Evolutionary conservation across 352 stramenopile genomes (phyloP).

Genomic region (Bremia lactucae): DNA sequence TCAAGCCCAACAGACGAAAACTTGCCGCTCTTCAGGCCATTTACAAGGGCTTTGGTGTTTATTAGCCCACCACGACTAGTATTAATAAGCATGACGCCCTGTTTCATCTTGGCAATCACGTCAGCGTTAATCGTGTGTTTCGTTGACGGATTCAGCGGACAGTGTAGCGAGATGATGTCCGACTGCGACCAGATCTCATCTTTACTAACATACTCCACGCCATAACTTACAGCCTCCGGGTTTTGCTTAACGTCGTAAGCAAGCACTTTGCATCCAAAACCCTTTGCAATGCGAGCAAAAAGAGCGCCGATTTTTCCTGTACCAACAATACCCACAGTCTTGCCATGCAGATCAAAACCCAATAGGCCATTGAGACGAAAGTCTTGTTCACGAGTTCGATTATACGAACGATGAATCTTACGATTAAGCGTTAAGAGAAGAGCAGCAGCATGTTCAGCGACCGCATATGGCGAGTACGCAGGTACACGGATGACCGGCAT

Average conservation of each 20-base stretch:
- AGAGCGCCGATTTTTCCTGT: conserved; percentile 40
- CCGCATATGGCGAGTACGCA: conserved; percentile 71
- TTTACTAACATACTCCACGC: conserved; percentile 28
- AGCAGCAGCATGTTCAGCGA: conserved; percentile 63
- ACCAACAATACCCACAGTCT: conserved; percentile 59
- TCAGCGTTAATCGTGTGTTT: conserved; percentile 78
- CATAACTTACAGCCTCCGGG: conserved; percentile 26
- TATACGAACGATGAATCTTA: conserved; percentile 66
- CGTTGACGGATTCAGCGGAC: conserved; percentile 71
- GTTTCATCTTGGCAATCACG: conserved; percentile 81
- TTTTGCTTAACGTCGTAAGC: conserved; percentile 59
- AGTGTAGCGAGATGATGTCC: conserved; percentile 85
- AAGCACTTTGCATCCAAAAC: conserved; percentile 39
- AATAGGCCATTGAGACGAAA: conserved; percentile 51
- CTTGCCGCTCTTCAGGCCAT: conserved; percentile 66
- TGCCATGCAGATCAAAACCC: conserved; percentile 60
- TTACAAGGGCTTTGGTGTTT: conserved; percentile 71
- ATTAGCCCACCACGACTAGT: conserved; percentile 82
- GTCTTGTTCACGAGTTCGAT: conserved; percentile 66
- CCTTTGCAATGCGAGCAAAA: conserved; percentile 36
- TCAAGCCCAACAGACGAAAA: conserved; percentile 77
- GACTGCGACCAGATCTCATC: conserved; percentile 53
- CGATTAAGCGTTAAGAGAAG: conserved; percentile 79
- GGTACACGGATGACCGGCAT: conserved; percentile 56
- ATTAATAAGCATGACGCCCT: conserved; percentile 86